phyloP scores from a whole-genome alignment of 768 basidiomycete genomes.

The Suillus discolor region DNA sequence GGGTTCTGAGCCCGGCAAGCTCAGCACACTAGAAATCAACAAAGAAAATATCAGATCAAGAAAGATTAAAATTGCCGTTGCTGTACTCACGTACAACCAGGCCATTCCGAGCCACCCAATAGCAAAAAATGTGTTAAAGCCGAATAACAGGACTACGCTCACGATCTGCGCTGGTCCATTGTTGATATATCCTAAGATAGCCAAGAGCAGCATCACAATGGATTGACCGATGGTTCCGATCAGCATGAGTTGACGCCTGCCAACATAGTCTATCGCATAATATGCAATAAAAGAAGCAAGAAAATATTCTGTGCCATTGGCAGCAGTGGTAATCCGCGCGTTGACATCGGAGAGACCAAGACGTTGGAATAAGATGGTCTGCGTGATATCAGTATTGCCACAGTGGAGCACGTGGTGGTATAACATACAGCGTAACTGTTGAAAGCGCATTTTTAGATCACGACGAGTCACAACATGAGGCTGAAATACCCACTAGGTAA shows the following conservation, averaged over 20 bases:
- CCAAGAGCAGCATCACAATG: slow-evolving; percentile 32
- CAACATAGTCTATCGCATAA: slow-evolving; percentile 50
- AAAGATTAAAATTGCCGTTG: not conserved
- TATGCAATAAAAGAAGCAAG: slow-evolving; percentile 51
- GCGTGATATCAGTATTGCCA: slow-evolving; percentile 1
- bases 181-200: slow-evolving; percentile 24
- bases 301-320: slow-evolving; percentile 43
- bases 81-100: slow-evolving; percentile 30
- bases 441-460: not conserved
- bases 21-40: slow-evolving; percentile 28
- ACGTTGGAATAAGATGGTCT: slow-evolving; percentile 17
- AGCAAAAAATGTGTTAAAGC: slow-evolving; percentile 41
- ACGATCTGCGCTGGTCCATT: slow-evolving; percentile 25
- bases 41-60: not conserved
- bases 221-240: slow-evolving; percentile 43
- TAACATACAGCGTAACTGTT: slow-evolving; percentile 15
- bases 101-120: slow-evolving; percentile 41
- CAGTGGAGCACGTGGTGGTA: not conserved
- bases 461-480: not conserved
- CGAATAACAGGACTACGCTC: slow-evolving; percentile 30
- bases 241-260: slow-evolving; percentile 48
- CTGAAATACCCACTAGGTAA: slow-evolving; percentile 25
- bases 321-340: slow-evolving; percentile 33
- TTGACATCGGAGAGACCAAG: slow-evolving; percentile 28
- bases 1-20: slow-evolving; percentile 29